Evolutionary conservation across 805 yeast genomes (phyloP), one percentile per base, ranked within the genome.

Genomic region (Priceomyces castillae): DNA sequence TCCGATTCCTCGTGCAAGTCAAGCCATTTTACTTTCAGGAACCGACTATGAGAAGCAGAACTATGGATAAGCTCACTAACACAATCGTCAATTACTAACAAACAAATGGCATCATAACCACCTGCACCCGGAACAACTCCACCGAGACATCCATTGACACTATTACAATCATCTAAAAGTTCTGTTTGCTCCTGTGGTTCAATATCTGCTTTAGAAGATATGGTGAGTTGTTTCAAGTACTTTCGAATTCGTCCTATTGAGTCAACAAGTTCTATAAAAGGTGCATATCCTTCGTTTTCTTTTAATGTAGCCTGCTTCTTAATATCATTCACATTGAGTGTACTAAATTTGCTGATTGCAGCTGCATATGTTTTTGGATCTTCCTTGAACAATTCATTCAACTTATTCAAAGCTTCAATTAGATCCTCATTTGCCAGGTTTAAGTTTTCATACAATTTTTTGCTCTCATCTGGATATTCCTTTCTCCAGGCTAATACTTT

Each of bases 41-140:
- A 77, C 3, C 54, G 51, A 1, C 48, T 44, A 20, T 65, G 63
- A 0, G 43, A 39, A 9, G 40, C 35, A 7, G 65, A 58, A 2
- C 36, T 43, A 4, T 35, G 25, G 19, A 54, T 46, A 14, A 67
- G 68, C 9, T 52, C 46, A 2, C 54, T 61, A 2, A 77, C 59
- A 2, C 77, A 60, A 1, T 62, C 56, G 20, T 76, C 79, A 1
- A 77, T 71, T 2, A 84, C 83, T 20, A 94, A 62, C 20, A 92
- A 56, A 43, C 95, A 78, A 15, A 94, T 78, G 0, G 99, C 99
- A 68, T 94, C 99, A 58, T 82, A 86, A 0, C 99, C 99, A 20
- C 99, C 99, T 0, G 99, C 99, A 2, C 99, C 99, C 0, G 99
- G 99, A 3, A 94, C 96, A 26, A 94, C 90, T n/a, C 96, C 97